These are phyloP conservation scores for Botrytis squamosa DNA, from an alignment of 2,329 filamentous ascomycete species.

Conservation along the genomic window DNA sequence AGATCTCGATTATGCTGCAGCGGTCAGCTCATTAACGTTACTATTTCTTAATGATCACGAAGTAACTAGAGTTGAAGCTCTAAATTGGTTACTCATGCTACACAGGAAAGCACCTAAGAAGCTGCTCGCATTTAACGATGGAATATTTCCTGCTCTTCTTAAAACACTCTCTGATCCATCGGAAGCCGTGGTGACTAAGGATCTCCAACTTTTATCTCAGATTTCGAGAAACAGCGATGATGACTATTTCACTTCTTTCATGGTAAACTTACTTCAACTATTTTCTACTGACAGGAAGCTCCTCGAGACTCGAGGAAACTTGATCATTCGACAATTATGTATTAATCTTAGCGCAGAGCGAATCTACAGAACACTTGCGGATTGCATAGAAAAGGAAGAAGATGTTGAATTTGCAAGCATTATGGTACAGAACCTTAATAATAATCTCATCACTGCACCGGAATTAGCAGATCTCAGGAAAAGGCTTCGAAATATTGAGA, in stretches of 20 bases:
- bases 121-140: constrained; percentile 92
- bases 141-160: constrained; percentile 90
- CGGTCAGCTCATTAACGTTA: constrained; percentile 87
- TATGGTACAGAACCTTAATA: constrained; percentile 99
- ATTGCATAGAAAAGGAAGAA: constrained; percentile 96
- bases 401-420: constrained; percentile 98
- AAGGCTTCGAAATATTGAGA: constrained; percentile 84
- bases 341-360: constrained; percentile 89
- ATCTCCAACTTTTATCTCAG: constrained; percentile 88
- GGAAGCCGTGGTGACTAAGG: constrained; percentile 92
- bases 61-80: constrained; percentile 85
- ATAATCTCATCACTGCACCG: constrained; percentile 96
- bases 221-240: constrained; percentile 97
- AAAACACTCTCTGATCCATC: constrained; percentile 96
- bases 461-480: constrained; percentile 90
- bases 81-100: constrained; percentile 97
- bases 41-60: constrained; percentile 97
- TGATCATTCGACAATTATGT: constrained; percentile 95
- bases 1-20: constrained; percentile 93
- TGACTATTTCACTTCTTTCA: constrained; percentile 96
- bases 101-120: constrained; percentile 93
- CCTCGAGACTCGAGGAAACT: constrained; percentile 86
- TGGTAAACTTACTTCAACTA: constrained; percentile 92
- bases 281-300: constrained; percentile 93
- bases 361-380: constrained; percentile 92